These are phyloP conservation scores for Cyclotella sp. DNA, from an alignment of 108 stramenopile species.

Conservation along the genomic window DNA sequence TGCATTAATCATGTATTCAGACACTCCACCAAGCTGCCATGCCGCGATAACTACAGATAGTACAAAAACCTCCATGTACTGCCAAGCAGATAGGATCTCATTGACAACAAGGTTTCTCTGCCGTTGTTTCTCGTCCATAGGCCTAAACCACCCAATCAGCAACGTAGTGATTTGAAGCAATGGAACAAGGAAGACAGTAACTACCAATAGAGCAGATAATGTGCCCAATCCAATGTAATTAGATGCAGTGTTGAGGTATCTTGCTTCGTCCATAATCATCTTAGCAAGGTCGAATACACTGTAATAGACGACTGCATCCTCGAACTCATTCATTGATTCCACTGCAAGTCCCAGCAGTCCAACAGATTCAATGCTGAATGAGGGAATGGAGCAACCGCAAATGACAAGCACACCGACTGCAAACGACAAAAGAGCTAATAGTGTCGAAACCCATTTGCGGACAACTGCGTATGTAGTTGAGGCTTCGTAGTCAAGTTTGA, in stretches of 20 bases:
- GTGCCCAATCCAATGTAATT: constrained; percentile 72
- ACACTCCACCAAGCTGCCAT: constrained; percentile 79
- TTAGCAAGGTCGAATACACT: constrained; percentile 62
- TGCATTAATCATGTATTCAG: constrained; percentile 76
- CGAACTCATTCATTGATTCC: constrained; percentile 73
- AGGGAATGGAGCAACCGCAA: constrained; percentile 61
- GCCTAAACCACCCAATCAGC: constrained; percentile 62
- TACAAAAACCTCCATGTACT: constrained; percentile 85
- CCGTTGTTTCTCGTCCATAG: constrained; percentile 48
- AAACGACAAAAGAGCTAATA: constrained; percentile 35
- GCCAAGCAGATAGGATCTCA: constrained; percentile 80
- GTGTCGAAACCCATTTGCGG: constrained; percentile 47
- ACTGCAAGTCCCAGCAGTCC: constrained; percentile 79
- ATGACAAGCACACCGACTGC: constrained; percentile 55
- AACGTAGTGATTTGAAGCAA: constrained; percentile 57
- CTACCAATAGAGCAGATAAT: constrained; percentile 64
- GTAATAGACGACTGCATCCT: constrained; percentile 62
- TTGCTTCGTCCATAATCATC: constrained; percentile 79
- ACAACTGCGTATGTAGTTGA: constrained; percentile 37
- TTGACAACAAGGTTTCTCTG: constrained; percentile 41
- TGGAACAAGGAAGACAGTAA: constrained; percentile 77
- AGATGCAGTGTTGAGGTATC: constrained; percentile 53
- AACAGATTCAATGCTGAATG: constrained; percentile 69
- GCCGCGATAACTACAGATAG: constrained; percentile 71
- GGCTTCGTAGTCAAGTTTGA: constrained; percentile 53